phyloP scores from a whole-genome alignment of 2,329 filamentous ascomycete species.

The Colletotrichum aenigma region DNA sequence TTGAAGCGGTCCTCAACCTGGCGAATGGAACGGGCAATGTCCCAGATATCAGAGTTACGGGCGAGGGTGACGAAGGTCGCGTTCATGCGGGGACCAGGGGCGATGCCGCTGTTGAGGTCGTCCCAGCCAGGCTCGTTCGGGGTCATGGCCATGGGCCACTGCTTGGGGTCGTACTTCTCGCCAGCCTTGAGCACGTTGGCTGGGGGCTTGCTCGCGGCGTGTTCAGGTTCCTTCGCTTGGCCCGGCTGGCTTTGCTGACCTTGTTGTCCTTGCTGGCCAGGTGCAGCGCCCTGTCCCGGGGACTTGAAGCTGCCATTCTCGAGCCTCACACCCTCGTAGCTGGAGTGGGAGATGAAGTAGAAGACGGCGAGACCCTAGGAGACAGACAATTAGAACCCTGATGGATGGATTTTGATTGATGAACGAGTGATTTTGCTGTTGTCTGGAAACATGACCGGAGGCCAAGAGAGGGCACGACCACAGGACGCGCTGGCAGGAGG shows the following conservation, averaged over 20 bases:
- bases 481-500: neutral
- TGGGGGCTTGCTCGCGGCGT: conserved; percentile 23
- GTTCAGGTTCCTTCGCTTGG: conserved; percentile 24
- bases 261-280: neutral
- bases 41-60: conserved; percentile 93
- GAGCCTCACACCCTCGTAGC: conserved; percentile 44
- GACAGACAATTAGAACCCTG: conserved; percentile 18
- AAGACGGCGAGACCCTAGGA: conserved; percentile 70
- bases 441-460: neutral
- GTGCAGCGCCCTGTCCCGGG: conserved; percentile 50
- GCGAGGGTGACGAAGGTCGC: conserved; percentile 97
- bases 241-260: neutral
- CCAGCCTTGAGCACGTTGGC: conserved; percentile 25
- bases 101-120: conserved; percentile 51
- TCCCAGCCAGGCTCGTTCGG: conserved; percentile 59
- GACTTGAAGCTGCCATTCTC: conserved; percentile 11
- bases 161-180: conserved; percentile 38
- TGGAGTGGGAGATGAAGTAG: conserved; percentile 77
- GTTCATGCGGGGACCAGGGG: conserved; percentile 81
- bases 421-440: too few relatives aligned
- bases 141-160: conserved; percentile 56
- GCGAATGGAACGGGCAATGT: conserved; percentile 93
- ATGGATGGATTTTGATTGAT: neutral
- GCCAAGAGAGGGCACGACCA: neutral
- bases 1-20: conserved; percentile 99